Conservation (phyloP, 768 basidiomycete genomes). For the Suillus hirtellus region DNA sequence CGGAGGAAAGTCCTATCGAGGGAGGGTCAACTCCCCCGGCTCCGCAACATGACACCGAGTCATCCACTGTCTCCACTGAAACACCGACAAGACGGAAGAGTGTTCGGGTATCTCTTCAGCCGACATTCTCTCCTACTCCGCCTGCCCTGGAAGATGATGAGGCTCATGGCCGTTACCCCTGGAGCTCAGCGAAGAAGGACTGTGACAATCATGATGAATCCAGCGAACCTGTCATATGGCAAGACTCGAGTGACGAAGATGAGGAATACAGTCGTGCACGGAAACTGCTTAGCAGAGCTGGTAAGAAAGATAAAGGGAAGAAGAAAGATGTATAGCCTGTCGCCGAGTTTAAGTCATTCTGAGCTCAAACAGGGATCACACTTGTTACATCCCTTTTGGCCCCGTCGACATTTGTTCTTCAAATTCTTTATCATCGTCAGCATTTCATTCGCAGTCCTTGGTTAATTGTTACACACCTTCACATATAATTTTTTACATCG, state of each 20-base stretch:
- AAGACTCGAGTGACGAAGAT: constrained; percentile 77
- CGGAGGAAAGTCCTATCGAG: constrained; percentile 49
- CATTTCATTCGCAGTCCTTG: neutral
- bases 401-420: neutral
- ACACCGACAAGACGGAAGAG: constrained; percentile 54
- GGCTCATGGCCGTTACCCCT: constrained; percentile 11
- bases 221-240: constrained; percentile 53
- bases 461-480: constrained; percentile 4
- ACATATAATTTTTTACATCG: neutral
- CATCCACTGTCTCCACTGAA: constrained; percentile 22
- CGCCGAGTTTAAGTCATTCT: neutral
- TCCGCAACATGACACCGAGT: neutral
- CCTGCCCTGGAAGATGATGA: constrained; percentile 53
- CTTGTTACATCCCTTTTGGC: neutral
- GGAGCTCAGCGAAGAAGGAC: constrained; percentile 12
- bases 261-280: constrained; percentile 63
- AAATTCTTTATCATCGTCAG: neutral
- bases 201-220: constrained; percentile 7
- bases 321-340: constrained; percentile 14
- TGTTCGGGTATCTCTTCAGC: constrained; percentile 75
- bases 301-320: constrained; percentile 39
- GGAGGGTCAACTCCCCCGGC: constrained; percentile 20
- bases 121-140: constrained; percentile 73
- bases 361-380: neutral
- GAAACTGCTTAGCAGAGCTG: constrained; percentile 48